phyloP scores from a whole-genome alignment of 257 asterid genomes.

The Nicotiana tomentosiformis region DNA sequence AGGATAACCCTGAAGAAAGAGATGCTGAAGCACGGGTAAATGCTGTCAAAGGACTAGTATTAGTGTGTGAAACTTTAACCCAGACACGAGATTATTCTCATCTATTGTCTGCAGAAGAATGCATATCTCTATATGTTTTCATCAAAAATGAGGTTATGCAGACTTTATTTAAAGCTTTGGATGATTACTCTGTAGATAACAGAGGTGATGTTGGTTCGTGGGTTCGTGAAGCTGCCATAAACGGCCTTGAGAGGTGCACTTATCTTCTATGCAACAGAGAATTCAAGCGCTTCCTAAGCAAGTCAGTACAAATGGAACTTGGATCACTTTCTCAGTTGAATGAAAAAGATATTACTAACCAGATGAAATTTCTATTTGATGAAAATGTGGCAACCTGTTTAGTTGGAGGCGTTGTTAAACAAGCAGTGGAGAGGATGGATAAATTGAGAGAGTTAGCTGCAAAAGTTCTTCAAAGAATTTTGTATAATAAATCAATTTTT shows the following conservation, averaged over 20 bases:
- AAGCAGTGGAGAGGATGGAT: constrained; percentile 96
- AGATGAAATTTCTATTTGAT: constrained; percentile 39
- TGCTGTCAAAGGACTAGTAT: constrained; percentile 84
- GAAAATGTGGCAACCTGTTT: constrained; percentile 50
- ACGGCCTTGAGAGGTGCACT: constrained; percentile 84
- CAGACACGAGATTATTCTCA: constrained; percentile 31
- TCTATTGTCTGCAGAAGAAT: constrained; percentile 47
- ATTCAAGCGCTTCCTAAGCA: constrained; percentile 21
- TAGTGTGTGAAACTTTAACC: constrained; percentile 70
- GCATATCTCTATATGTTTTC: constrained; percentile 36
- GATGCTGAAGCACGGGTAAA: constrained; percentile 94
- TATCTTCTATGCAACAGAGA: constrained; percentile 69
- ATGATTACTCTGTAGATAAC: constrained; percentile 92
- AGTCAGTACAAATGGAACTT: constrained; percentile 15
- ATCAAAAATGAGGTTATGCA: constrained; percentile 71
- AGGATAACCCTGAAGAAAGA: constrained; percentile 80
- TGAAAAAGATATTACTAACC: constrained; percentile 24
- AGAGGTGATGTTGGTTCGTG: constrained; percentile 99
- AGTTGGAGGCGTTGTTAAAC: constrained; percentile 70
- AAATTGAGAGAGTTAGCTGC: constrained; percentile 83
- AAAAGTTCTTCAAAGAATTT: constrained; percentile 61
- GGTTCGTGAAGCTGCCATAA: constrained; percentile 97
- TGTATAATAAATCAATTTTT: constrained; percentile 43
- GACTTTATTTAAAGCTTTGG: constrained; percentile 74
- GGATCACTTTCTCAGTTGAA: constrained; percentile 23